Evolutionary conservation across 257 asterid genomes (phyloP).

Genomic region (Solanum okadae): DNA sequence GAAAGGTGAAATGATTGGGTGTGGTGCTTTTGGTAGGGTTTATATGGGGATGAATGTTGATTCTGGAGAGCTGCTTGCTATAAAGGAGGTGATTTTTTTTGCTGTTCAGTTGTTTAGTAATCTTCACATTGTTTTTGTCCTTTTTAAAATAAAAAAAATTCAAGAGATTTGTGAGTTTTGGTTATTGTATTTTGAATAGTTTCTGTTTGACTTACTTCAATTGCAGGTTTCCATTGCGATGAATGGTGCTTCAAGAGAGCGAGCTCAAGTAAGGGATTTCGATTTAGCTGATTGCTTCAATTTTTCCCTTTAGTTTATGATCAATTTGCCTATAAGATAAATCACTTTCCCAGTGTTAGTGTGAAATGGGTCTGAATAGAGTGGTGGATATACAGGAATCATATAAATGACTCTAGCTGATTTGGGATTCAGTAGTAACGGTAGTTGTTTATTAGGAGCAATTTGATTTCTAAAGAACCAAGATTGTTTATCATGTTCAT

Average conservation of each 20-base stretch:
- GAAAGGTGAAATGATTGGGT: conserved; percentile 88
- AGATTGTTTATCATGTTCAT: neutral
- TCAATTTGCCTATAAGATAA: neutral
- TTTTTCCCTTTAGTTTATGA: neutral
- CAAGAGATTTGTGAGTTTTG: neutral
- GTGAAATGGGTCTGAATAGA: neutral
- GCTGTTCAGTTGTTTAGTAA: neutral
- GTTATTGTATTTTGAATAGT: neutral
- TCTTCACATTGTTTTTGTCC: neutral
- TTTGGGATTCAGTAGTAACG: neutral
- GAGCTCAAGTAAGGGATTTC: conserved; percentile 46
- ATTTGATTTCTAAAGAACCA: neutral
- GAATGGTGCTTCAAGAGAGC: conserved; percentile 51
- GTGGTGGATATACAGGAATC: neutral
- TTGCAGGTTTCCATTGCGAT: conserved; percentile 70
- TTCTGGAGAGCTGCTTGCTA: conserved; percentile 92
- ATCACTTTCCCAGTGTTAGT: neutral
- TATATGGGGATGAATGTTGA: conserved; percentile 98
- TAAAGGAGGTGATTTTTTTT: conserved; percentile 57
- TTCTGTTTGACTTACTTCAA: neutral
- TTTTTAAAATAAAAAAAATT: neutral
- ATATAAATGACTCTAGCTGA: neutral
- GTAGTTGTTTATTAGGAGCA: neutral
- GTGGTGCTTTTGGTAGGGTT: conserved; percentile 98
- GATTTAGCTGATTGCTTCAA: conserved; percentile 7